Percentiles rank a stretch among this genome's conserved stretches.
These are phyloP conservation scores for Royoungia palumana DNA, from an alignment of 768 basidiomycete species.

Conservation along the genomic window DNA sequence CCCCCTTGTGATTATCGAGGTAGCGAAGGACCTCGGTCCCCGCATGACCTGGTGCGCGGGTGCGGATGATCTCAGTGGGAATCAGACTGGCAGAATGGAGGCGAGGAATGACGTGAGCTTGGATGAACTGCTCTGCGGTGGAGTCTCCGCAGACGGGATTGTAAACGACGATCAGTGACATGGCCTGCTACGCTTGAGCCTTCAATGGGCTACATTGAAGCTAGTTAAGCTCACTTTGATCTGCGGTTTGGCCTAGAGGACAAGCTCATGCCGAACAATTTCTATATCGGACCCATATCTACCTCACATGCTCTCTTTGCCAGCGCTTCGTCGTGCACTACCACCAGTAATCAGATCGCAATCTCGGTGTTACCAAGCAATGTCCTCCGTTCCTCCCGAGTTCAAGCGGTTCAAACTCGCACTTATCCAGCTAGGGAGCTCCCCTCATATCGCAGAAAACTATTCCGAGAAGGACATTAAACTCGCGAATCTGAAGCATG, in stretches of 20 bases:
- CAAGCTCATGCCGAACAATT: neutral
- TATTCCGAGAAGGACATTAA: conserved; percentile 46
- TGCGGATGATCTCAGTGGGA: conserved; percentile 40
- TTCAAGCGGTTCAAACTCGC: conserved; percentile 82
- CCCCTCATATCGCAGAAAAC: conserved; percentile 40
- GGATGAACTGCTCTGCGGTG: conserved; percentile 53
- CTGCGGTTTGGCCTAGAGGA: no score
- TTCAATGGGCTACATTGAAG: conserved; percentile 1
- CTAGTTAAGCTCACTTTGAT: conserved; percentile 4
- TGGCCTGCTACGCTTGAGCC: conserved; percentile 12
- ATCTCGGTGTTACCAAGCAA: conserved; percentile 11
- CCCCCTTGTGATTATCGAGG: conserved; percentile 32
- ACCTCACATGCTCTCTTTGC: conserved; percentile 13
- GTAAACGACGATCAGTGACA: conserved; percentile 62
- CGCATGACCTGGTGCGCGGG: conserved; percentile 53
- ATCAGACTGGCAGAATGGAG: conserved; percentile 41
- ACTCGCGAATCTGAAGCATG: conserved; percentile 75
- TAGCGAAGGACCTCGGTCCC: conserved; percentile 44
- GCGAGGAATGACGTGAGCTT: conserved; percentile 60
- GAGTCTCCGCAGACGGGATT: conserved; percentile 73
- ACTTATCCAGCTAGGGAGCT: conserved; percentile 82
- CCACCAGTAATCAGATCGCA: neutral
- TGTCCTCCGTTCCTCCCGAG: conserved; percentile 32
- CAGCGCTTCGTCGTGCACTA: conserved; percentile 11
- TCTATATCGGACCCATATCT: neutral